These are phyloP conservation scores for Tripterygium wilfordii DNA, from an alignment of 177 flowering plant genomes.

Conservation along the genomic window DNA sequence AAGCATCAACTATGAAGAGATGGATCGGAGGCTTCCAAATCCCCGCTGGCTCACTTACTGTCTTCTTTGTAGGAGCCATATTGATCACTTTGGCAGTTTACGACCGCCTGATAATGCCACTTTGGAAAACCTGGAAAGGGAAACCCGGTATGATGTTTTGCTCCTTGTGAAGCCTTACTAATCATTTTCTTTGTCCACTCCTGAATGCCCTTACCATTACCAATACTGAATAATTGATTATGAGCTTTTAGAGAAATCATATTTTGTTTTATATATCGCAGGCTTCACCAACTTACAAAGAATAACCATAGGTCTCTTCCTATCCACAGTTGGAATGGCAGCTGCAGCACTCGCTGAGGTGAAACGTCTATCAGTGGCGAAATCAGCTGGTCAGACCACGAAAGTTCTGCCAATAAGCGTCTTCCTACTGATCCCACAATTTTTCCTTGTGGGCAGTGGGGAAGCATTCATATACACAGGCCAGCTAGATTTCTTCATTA, in stretches of 20 bases:
- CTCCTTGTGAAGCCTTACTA: too few relatives aligned
- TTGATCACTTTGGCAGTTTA: conserved; percentile 38
- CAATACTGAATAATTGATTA: too few relatives aligned
- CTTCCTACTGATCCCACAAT: conserved; percentile 64
- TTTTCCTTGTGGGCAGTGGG: too few relatives aligned
- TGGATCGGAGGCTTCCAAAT: conserved; percentile 49
- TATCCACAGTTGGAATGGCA: conserved; percentile 68
- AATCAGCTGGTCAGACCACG: conserved; percentile 6
- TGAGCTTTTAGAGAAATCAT: too few relatives aligned
- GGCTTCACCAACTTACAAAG: conserved; percentile 67
- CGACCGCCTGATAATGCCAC: conserved; percentile 50
- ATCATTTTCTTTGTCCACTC: too few relatives aligned
- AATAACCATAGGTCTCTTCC: conserved; percentile 56
- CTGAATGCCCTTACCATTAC: too few relatives aligned
- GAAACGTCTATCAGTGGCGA: conserved; percentile 60
- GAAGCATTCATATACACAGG: conserved; percentile 95
- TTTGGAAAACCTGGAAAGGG: conserved; percentile 58
- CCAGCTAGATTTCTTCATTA: conserved; percentile 92
- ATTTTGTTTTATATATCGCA: conserved; percentile 16
- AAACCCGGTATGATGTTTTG: conserved; percentile 36
- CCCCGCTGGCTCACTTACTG: conserved; percentile 63
- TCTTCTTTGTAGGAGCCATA: conserved; percentile 48
- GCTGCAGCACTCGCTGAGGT: conserved; percentile 57
- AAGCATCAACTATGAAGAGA: conserved; percentile 69
- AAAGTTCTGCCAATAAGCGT: conserved; percentile 51